Evolutionary conservation across 441 rosid genomes (phyloP), one percentile per base, ranked within the genome.

Genomic region (Erysimum cheiri): DNA sequence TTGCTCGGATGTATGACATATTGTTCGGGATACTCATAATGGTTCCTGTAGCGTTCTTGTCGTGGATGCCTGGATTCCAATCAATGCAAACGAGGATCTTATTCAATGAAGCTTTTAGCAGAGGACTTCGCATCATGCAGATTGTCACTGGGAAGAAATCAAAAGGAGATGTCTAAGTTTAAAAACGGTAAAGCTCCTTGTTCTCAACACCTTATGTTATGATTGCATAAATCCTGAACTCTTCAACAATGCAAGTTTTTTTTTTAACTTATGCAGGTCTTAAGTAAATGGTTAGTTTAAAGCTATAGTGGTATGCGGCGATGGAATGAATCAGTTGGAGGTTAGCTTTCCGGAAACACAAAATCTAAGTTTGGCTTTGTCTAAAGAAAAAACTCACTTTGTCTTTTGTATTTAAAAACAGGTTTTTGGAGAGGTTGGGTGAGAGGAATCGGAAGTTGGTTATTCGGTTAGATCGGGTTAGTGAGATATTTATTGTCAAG

Each of bases 31-130:
- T 90, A 70, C 68, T 90, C 66, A 85, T 88, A 71, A 84, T 93
- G 92, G 80, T 78, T 47, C 98, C 98, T 4, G 85, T 92, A 57
- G 98, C 93, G 28, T 82, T 90, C 77, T 63, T 93, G 65, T 87
- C 96, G 13, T 93, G 98, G 98, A 80, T 87, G 88, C 98, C 98
- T 40, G 98, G 97, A 50, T 85, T 88, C 77, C 96, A 89, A 73
- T 82, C 92, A 6, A 90, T 93, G 98, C 96, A 93, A 83, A 88
- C 97, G 1, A 84, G 96, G 87, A 88, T 93, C 72, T 77, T 93
- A 58, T 93, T 92, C 72, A 92, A 92, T 66, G 96, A 92, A 64
- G 96, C 96, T 44, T 92, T 92, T 54, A 90, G 93, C 79, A 83
- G 92, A 70, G 98, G 97, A 28, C 98, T 93, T 48, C 84, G 97